phyloP scores from a whole-genome alignment of 78 protist genomes.

The Parvularia atlantis region DNA sequence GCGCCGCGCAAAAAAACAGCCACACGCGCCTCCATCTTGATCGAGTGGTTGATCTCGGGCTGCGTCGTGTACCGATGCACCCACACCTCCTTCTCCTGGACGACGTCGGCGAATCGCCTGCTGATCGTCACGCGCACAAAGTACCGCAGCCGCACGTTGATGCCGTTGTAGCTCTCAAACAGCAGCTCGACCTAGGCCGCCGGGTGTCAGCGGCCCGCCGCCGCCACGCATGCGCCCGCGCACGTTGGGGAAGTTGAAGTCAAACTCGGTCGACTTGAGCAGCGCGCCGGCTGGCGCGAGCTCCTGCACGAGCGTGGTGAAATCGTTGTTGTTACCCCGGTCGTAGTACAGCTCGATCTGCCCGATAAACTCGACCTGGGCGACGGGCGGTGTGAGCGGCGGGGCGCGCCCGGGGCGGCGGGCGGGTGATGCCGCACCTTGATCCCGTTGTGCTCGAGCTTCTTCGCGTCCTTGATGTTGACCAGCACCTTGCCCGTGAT shows the following conservation, averaged over 20 bases:
- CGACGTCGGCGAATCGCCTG: slow-evolving; percentile 41
- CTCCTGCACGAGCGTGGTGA: slow-evolving; percentile 59
- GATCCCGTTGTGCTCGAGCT: slow-evolving; percentile 80
- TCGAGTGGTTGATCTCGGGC: slow-evolving; percentile 64
- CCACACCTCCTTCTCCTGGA: slow-evolving; percentile 77
- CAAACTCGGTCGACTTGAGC: neutral
- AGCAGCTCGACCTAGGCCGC: slow-evolving; percentile 60
- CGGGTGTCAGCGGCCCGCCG: slow-evolving; percentile 41
- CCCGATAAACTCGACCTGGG: slow-evolving; percentile 87
- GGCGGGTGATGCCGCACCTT: too few relatives aligned
- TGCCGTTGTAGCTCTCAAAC: slow-evolving; percentile 90
- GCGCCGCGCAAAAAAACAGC: neutral
- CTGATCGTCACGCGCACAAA: slow-evolving; percentile 65
- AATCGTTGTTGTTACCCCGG: slow-evolving; percentile 38
- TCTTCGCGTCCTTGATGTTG: slow-evolving; percentile 26
- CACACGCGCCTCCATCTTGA: slow-evolving; percentile 75
- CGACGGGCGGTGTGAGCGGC: too few relatives aligned
- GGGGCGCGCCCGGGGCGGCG: too few relatives aligned
- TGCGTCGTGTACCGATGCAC: slow-evolving; percentile 37
- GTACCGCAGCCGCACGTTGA: slow-evolving; percentile 79
- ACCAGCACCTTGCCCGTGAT: slow-evolving; percentile 21
- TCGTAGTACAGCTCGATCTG: slow-evolving; percentile 60
- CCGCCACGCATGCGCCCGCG: too few relatives aligned
- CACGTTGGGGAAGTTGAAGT: slow-evolving; percentile 29
- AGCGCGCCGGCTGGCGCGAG: slow-evolving; percentile 77